These are phyloP conservation scores for Chrysosporium queenslandicum DNA, from an alignment of 2,329 filamentous ascomycete genomes.

Conservation along the genomic window DNA sequence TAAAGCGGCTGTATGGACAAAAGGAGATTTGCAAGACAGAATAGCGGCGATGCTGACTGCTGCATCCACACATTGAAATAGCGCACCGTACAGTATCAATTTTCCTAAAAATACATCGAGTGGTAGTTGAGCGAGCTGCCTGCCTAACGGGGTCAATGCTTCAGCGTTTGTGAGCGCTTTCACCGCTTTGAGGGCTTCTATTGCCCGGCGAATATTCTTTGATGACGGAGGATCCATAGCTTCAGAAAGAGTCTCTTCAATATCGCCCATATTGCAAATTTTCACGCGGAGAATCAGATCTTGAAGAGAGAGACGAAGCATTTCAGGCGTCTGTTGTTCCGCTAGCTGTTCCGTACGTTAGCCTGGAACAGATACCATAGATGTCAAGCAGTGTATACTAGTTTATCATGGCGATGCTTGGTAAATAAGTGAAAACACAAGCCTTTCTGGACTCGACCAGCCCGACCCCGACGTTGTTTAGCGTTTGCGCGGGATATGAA, in stretches of 20 bases:
- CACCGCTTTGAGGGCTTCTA: slow-evolving; percentile 88
- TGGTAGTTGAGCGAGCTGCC: slow-evolving; percentile 77
- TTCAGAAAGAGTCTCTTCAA: slow-evolving; percentile 77
- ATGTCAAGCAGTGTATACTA: slow-evolving; percentile 30
- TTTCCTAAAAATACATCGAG: slow-evolving; percentile 93
- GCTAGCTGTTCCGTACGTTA: slow-evolving; percentile 49
- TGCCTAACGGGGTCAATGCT: slow-evolving; percentile 74
- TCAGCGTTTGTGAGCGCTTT: slow-evolving; percentile 73
- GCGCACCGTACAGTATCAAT: slow-evolving; percentile 71
- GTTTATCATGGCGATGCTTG: slow-evolving; percentile 70
- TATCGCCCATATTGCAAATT: slow-evolving; percentile 89
- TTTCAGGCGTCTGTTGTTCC: slow-evolving; percentile 91
- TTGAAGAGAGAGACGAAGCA: slow-evolving; percentile 86
- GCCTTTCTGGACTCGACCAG: slow-evolving; percentile 88
- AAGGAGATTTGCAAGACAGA: slow-evolving; percentile 87
- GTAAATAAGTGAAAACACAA: slow-evolving; percentile 96
- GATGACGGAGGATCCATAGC: slow-evolving; percentile 82
- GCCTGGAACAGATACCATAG: neutral
- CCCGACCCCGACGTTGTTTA: slow-evolving; percentile 85
- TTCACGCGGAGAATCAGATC: slow-evolving; percentile 94
- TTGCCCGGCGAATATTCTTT: slow-evolving; percentile 85
- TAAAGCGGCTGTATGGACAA: slow-evolving; percentile 75
- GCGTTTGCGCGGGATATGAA: slow-evolving; percentile 95
- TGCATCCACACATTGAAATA: slow-evolving; percentile 88
- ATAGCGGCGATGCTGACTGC: slow-evolving; percentile 86